Evolutionary conservation across 129 eudicot species (phyloP), one percentile per base, ranked within the genome.

Genomic region (Rutidosis leptorrhynchoides): DNA sequence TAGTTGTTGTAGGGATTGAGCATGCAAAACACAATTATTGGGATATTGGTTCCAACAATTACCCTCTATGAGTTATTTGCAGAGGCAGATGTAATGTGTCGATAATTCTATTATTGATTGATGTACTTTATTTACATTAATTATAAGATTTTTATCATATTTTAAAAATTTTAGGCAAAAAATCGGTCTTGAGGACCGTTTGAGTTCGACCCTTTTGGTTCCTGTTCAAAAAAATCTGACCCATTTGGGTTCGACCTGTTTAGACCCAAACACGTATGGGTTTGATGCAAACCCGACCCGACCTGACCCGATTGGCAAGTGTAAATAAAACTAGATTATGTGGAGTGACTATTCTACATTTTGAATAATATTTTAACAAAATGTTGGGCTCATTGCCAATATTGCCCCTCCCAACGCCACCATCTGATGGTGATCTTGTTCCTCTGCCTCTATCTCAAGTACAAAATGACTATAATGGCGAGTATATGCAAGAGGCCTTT

Each of bases 321-420:
- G n/a, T n/a, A n/a, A n/a, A n/a, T n/a, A n/a, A 40, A 59, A 45
- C 54, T 59, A 57, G 58, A 61, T 30, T 16, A 12, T 40, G 22
- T 58, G 46, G 27, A 48, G 37, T 57, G 37, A n/a, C n/a, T n/a
- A n/a, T n/a, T 33, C 43, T 28, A 29, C 23, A 10, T 32, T 49
- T 12, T 65, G 46, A 58, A 48, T 0, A 40, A 61, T 28, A 5
- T 70, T 55, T 17, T 1, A 6, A 4, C 37, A 30, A 75, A 48
- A 84, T 85, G 95, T 68, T 84, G 69, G 95, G 95, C 60, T 62
- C 85, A 1, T 35, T 66, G 73, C 94, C 88, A 0, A 91, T 91
- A 75, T 72, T 91, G 71, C 96, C 98, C 26, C 94, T 87, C 20
- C 98, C 98, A 1, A 90, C 97, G 30, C 97, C 97, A 2, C 96